A percentile compares a stretch with the other conserved stretches of the same genome.
phyloP scores from a whole-genome alignment of 1,284 basidiomycete genomes.

The Cerioporus squamosus region DNA sequence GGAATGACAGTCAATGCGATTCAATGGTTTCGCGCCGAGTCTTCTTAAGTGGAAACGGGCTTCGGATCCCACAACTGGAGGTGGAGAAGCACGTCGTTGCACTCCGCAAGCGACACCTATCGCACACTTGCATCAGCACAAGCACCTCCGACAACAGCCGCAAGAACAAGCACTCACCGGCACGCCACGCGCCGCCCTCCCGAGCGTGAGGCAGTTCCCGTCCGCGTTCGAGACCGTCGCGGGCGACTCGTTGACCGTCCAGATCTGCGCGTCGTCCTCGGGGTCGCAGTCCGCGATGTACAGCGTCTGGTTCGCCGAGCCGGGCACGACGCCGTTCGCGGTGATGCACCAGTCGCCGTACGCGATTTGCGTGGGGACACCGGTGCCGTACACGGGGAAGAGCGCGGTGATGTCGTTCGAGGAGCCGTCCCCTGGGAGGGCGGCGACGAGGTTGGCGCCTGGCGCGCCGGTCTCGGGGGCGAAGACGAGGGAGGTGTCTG shows the following conservation, averaged over 20 bases:
- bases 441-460: slow-evolving; percentile 1
- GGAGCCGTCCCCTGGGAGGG: slow-evolving; percentile 14
- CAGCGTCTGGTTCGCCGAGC: slow-evolving; percentile 7
- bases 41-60: too few relatives aligned
- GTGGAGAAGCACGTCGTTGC: slow-evolving; percentile 3
- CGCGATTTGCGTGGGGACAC: slow-evolving; percentile 13
- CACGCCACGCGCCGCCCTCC: slow-evolving; percentile 14
- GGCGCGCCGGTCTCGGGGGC: background rate
- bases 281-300: slow-evolving; percentile 16
- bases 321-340: slow-evolving; percentile 18
- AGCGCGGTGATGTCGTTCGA: slow-evolving; percentile 15
- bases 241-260: slow-evolving; percentile 12
- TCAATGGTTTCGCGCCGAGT: too few relatives aligned
- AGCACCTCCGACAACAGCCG: background rate
- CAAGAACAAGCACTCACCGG: background rate
- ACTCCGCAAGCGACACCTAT: slow-evolving; percentile 1
- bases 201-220: slow-evolving; percentile 23
- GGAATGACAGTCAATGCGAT: too few relatives aligned
- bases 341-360: slow-evolving; percentile 18
- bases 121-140: background rate
- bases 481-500: slow-evolving; percentile 18
- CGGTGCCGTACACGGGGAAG: slow-evolving; percentile 1
- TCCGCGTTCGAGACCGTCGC: slow-evolving; percentile 21
- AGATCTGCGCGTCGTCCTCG: slow-evolving; percentile 8
- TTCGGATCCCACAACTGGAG: slow-evolving; percentile 7